phyloP scores from a whole-genome alignment of 129 eudicot genomes.

The Flaveria linearis region DNA sequence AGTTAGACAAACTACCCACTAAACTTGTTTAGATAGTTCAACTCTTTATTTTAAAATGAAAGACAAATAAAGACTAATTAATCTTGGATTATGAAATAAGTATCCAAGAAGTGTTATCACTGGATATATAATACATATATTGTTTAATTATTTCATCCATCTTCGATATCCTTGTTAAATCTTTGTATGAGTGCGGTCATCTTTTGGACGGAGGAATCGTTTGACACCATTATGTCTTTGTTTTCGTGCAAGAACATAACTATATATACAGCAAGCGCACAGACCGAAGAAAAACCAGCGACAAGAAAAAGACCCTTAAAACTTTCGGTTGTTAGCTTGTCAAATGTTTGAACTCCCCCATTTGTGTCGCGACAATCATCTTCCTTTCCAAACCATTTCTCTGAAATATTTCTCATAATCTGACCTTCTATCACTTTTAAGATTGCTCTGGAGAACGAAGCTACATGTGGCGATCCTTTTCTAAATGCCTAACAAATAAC shows the following conservation, averaged over 20 bases:
- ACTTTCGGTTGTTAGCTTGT: conserved; percentile 40
- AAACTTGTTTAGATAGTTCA: too few species aligned
- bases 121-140: too few species aligned
- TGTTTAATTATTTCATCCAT: too few species aligned
- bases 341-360: conserved; percentile 17
- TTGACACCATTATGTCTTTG: conserved; percentile 23
- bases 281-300: conserved; percentile 33
- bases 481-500: conserved; percentile 55
- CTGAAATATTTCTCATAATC: conserved; percentile 43
- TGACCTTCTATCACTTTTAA: conserved; percentile 47
- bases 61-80: too few species aligned
- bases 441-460: conserved; percentile 54
- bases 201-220: conserved; percentile 13
- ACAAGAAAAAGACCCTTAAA: conserved; percentile 51
- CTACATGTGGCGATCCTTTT: conserved; percentile 52
- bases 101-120: too few species aligned
- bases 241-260: conserved; percentile 14
- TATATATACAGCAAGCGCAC: neutral
- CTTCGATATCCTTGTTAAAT: neutral
- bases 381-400: conserved; percentile 39
- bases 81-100: too few species aligned
- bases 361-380: conserved; percentile 24
- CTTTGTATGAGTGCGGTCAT: neutral
- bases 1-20: too few species aligned
- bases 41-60: too few species aligned